phyloP scores from a whole-genome alignment of 768 basidiomycete genomes.

The Lactarius tabidus region DNA sequence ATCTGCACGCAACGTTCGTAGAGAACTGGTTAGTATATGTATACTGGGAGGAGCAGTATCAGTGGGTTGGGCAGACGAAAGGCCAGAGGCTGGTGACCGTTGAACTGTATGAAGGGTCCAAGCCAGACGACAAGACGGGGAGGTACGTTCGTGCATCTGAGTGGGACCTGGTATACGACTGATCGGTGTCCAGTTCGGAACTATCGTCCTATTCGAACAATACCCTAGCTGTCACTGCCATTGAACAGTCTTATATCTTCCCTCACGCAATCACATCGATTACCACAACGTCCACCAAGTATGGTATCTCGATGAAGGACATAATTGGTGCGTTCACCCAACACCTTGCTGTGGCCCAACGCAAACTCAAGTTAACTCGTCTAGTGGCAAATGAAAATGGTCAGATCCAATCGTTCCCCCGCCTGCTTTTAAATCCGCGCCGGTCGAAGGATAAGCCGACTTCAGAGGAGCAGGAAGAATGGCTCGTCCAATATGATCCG shows the following conservation, averaged over 20 bases:
- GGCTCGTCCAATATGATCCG: conserved; percentile 81
- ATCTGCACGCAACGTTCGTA: conserved; percentile 62
- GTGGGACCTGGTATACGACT: neutral
- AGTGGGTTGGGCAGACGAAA: conserved; percentile 48
- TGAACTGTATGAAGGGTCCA: conserved; percentile 81
- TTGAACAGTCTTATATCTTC: conserved; percentile 68
- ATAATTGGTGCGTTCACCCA: conserved; percentile 64
- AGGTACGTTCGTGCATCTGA: conserved; percentile 47
- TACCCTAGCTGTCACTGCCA: conserved; percentile 48
- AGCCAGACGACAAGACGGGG: conserved; percentile 60
- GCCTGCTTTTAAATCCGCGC: conserved; percentile 75
- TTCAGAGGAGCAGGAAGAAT: conserved; percentile 76
- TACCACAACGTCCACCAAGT: conserved; percentile 75
- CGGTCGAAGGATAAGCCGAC: conserved; percentile 76
- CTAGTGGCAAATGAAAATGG: conserved; percentile 73
- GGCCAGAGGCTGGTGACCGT: conserved; percentile 74
- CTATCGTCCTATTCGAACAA: conserved; percentile 52
- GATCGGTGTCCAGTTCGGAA: conserved; percentile 41
- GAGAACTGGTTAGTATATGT: conserved; percentile 96
- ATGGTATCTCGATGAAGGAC: conserved; percentile 83
- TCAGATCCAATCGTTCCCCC: conserved; percentile 71
- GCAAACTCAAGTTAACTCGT: neutral
- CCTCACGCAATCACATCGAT: conserved; percentile 67
- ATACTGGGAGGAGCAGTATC: conserved; percentile 64
- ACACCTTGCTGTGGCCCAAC: neutral